Evolutionary conservation across 2,329 filamentous ascomycete genomes (phyloP), one percentile per base, ranked within the genome.

Genomic region (Aspergillus brasiliensis): DNA sequence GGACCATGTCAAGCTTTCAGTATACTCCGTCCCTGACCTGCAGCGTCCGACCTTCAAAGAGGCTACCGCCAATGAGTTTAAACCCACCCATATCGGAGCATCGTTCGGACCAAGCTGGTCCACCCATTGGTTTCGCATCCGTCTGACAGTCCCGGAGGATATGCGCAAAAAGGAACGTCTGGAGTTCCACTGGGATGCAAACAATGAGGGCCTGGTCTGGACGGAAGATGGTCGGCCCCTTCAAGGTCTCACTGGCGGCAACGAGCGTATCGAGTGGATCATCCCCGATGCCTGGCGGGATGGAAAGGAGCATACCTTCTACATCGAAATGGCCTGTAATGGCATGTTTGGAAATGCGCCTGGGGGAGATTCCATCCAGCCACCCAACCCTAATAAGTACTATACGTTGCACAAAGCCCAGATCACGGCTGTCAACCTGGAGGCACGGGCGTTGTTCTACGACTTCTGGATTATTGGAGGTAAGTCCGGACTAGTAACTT

Each of bases 321-420:
- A 97, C 76, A 89, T 99, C 65, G 95, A 99, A 80, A 97, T 98
- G 91, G 95, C 95, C 19, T 98, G 95, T 79, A 99, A 99, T 75
- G 88, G 89, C 76, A 98, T 98, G 93, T 98, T 98, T 78, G 95
- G 95, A 68, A 97, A 97, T 74, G 90, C 92, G 0, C 84, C 89
- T 0, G 89, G 89, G 19, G 92, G 91, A 25, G 91, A 96, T 74
- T 87, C 84, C 31, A 98, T 97, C 67, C 91, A 96, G 73, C 92
- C 95, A 13, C 95, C 95, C 0, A 83, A 90, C 61, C 90, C 91
- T n/a, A 87, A 97, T 80, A 90, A 84, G 69, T 91, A 90, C 73
- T 99, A 90, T 75, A 84, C 83, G 59, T 83, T 99, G 57, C 79
- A 81, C 63, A 88, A 87, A 64, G 94, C 93, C 13, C 89, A 93